Conservation (phyloP, 257 asterid species). For the Solanum gandarillasii region DNA sequence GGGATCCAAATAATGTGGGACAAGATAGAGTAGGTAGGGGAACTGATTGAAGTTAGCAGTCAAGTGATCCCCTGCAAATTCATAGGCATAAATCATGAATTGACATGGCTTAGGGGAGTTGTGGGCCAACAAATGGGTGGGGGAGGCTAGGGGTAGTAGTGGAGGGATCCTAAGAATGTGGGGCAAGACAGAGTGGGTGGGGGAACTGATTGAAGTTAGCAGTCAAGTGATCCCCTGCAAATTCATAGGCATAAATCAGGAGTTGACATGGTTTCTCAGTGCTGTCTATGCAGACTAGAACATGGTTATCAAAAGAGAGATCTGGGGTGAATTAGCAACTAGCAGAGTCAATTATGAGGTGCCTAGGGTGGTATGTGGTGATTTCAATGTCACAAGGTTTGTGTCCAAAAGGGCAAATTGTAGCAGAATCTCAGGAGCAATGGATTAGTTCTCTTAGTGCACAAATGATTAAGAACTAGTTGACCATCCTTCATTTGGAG, state of each 20-base stretch:
- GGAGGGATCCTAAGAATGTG: too few species aligned
- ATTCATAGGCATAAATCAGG: not conserved
- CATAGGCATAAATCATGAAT: not conserved
- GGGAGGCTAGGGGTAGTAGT: too few species aligned
- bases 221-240: not conserved
- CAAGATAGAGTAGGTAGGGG: too few species aligned
- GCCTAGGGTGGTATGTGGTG: not conserved
- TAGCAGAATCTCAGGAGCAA: not conserved
- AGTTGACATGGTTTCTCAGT: not conserved
- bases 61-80: not conserved
- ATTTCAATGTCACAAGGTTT: not conserved
- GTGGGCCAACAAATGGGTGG: too few species aligned
- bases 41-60: too few species aligned
- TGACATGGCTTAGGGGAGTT: not conserved
- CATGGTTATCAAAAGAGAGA: not conserved
- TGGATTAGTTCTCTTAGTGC: not conserved
- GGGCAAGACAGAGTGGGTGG: too few species aligned
- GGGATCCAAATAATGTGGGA: too few species aligned
- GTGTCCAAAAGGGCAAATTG: not conserved
- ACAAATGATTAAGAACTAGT: not conserved
- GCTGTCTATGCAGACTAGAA: not conserved
- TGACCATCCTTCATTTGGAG: not conserved
- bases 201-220: not conserved
- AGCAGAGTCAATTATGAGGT: not conserved
- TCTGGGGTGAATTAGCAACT: not conserved